Percentiles rank a stretch among this genome's conserved stretches.
Evolutionary conservation across 768 basidiomycete species (phyloP).

Genomic region (Xanthoconium purpureum): DNA sequence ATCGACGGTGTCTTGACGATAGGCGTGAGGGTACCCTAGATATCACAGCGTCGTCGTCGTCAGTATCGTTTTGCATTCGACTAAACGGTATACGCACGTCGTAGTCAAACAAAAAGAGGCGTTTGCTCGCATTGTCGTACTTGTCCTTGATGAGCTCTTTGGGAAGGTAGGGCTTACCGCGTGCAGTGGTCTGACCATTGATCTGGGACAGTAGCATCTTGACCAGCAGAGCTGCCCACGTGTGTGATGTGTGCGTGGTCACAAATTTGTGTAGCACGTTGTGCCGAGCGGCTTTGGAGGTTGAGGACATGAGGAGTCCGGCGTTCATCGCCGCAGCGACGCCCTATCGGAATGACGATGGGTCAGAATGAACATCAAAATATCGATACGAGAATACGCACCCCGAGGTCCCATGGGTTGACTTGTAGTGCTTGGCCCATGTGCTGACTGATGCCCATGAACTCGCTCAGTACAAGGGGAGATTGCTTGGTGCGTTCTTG

Average conservation of each 20-base stretch:
- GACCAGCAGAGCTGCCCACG: constrained; percentile 88
- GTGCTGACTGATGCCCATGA: constrained; percentile 94
- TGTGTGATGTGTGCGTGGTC: constrained; percentile 89
- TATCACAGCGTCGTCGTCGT: not conserved
- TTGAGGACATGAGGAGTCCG: constrained; percentile 76
- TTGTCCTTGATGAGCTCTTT: constrained; percentile 50
- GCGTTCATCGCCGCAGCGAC: constrained; percentile 88
- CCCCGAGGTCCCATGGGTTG: constrained; percentile 95
- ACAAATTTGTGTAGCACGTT: constrained; percentile 76
- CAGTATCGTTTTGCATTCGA: not conserved
- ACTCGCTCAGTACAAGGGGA: constrained; percentile 91
- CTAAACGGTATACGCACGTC: constrained; percentile 57
- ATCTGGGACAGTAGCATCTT: constrained; percentile 86
- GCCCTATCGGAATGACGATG: constrained; percentile 44
- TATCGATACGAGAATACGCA: constrained; percentile 33
- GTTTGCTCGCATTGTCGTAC: constrained; percentile 72
- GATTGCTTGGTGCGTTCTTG: constrained; percentile 81
- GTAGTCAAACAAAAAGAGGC: constrained; percentile 94
- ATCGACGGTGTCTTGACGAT: constrained; percentile 93
- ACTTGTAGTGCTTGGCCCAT: constrained; percentile 88
- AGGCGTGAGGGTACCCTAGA: constrained; percentile 89
- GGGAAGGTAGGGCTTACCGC: constrained; percentile 83
- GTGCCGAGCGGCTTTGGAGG: constrained; percentile 76
- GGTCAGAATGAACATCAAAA: not conserved
- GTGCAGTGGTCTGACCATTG: constrained; percentile 71